A percentile compares a stretch with the other conserved stretches of the same genome.
Conservation (phyloP, 495 filamentous ascomycete genomes). For the Chaetomium cochliodes region DNA sequence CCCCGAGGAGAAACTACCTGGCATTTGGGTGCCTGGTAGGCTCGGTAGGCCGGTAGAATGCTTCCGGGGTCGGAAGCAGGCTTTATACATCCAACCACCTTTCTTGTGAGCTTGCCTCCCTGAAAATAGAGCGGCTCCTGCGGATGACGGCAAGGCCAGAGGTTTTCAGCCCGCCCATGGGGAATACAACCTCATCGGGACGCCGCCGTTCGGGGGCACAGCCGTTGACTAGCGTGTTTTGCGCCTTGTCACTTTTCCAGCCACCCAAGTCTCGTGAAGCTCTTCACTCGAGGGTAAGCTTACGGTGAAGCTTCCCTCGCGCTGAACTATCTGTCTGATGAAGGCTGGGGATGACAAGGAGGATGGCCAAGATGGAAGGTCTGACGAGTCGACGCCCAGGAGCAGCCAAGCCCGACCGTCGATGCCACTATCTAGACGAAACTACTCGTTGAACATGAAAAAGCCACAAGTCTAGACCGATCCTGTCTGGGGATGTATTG, state of each 20-base stretch:
- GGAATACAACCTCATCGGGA: neutral
- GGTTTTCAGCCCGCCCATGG: neutral
- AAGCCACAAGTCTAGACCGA: neutral
- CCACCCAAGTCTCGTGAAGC: neutral
- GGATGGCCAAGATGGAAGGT: constrained; percentile 4
- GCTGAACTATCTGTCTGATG: neutral
- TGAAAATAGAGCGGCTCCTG: neutral
- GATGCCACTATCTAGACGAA: neutral
- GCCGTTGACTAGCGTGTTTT: neutral
- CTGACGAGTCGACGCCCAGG: neutral
- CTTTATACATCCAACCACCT: constrained; percentile 1
- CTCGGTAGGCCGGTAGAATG: neutral
- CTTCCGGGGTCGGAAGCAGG: neutral
- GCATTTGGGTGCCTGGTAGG: neutral
- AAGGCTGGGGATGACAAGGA: constrained; percentile 1
- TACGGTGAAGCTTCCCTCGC: neutral
- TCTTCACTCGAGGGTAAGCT: neutral
- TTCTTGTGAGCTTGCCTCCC: neutral
- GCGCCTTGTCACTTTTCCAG: neutral
- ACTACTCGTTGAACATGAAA: neutral
- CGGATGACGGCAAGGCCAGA: neutral
- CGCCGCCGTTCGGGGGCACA: neutral
- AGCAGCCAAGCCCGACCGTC: constrained; percentile 2
- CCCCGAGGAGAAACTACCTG: neutral
- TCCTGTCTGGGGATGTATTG: neutral